Evolutionary conservation across 129 eudicot genomes (phyloP).

Genomic region (Cynara cardunculus): DNA sequence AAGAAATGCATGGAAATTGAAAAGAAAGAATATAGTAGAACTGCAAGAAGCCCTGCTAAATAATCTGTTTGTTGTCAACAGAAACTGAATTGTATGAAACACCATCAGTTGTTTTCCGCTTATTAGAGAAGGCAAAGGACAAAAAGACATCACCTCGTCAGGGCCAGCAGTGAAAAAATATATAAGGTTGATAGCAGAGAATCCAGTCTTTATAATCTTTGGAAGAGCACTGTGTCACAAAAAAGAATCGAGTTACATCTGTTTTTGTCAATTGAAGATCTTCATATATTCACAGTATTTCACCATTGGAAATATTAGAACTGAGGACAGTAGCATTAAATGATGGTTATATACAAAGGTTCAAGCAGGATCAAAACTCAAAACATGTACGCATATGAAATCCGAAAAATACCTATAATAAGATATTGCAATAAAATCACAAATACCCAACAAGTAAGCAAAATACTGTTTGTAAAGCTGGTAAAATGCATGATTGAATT

Average conservation of each 20-base stretch:
- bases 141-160: conserved; percentile 62
- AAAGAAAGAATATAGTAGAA: background rate
- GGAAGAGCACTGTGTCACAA: conserved; percentile 71
- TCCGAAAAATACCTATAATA: background rate
- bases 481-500: background rate
- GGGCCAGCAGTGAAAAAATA: conserved; percentile 97
- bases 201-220: conserved; percentile 96
- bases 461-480: background rate
- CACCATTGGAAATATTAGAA: background rate
- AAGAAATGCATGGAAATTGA: background rate
- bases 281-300: conserved; percentile 6
- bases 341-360: background rate
- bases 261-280: background rate
- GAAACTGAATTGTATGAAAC: background rate
- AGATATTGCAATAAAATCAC: background rate
- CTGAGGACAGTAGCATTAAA: background rate
- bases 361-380: background rate
- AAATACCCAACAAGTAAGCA: background rate
- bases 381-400: background rate
- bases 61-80: background rate
- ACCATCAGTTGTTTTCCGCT: background rate
- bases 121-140: background rate
- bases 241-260: conserved; percentile 4
- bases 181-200: conserved; percentile 87
- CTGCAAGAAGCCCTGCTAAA: background rate